phyloP scores from a whole-genome alignment of 2,329 filamentous ascomycete species.

The Penicillium concentricum region DNA sequence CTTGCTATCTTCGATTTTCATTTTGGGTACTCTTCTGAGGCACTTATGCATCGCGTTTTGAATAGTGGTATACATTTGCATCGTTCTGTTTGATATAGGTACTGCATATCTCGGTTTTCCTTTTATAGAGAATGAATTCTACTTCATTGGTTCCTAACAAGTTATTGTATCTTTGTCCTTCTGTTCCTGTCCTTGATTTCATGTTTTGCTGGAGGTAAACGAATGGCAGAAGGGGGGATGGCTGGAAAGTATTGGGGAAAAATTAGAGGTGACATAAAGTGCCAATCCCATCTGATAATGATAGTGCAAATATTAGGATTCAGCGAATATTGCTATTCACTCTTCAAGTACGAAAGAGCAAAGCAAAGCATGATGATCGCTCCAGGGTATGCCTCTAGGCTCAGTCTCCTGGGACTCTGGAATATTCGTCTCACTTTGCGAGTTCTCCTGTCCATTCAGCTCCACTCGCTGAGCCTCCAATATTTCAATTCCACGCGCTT shows the following conservation, averaged over 20 bases:
- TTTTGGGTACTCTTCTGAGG: not conserved
- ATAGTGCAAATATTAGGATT: not conserved
- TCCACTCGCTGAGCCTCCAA: conserved; percentile 1
- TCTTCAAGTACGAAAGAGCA: not conserved
- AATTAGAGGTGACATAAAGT: not conserved
- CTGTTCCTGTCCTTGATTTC: not conserved
- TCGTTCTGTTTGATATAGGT: not conserved
- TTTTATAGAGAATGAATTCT: not conserved
- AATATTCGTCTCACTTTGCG: not conserved
- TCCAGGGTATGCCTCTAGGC: not conserved
- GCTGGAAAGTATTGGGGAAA: no score
- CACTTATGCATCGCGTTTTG: not conserved
- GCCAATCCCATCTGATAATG: not conserved
- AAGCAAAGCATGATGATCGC: conserved; percentile 3
- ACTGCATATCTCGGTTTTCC: not conserved
- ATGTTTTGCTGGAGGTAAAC: not conserved
- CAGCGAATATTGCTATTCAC: not conserved
- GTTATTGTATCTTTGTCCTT: no score
- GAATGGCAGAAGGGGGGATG: no score
- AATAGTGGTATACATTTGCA: not conserved
- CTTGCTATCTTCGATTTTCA: not conserved
- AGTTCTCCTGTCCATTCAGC: not conserved
- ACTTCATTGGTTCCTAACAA: not conserved
- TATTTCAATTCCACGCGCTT: not conserved
- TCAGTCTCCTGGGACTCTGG: not conserved